phyloP scores from a whole-genome alignment of 331 rosid genomes.

The Spiraea crenata region DNA sequence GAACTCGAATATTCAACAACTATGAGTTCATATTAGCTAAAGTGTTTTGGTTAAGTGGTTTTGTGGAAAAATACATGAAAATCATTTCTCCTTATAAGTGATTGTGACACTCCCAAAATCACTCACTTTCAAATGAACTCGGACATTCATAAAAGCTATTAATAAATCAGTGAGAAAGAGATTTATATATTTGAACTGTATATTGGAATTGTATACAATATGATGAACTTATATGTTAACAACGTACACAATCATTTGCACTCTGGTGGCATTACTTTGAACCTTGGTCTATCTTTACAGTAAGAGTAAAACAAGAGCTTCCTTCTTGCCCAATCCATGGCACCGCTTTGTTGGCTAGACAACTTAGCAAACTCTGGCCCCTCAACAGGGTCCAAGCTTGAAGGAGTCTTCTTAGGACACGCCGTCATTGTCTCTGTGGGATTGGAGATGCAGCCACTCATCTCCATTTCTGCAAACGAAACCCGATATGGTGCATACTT shows the following conservation, averaged over 20 bases:
- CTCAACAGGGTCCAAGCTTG: conserved; percentile 65
- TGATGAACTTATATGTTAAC: background rate
- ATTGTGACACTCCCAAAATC: too few species aligned
- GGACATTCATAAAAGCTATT: too few species aligned
- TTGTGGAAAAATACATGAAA: too few species aligned
- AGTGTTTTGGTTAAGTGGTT: too few species aligned
- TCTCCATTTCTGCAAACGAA: conserved; percentile 60
- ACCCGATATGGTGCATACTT: conserved; percentile 78
- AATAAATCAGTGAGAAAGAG: background rate
- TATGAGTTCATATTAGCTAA: too few species aligned
- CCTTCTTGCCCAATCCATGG: conserved; percentile 94
- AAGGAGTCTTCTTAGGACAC: conserved; percentile 44
- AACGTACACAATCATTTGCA: conserved; percentile 41
- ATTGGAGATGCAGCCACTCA: conserved; percentile 57
- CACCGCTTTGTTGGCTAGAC: conserved; percentile 56
- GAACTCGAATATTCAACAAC: too few species aligned
- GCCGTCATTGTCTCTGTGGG: conserved; percentile 38
- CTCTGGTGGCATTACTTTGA: conserved; percentile 76
- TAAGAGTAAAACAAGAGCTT: conserved; percentile 95
- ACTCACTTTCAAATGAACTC: too few species aligned
- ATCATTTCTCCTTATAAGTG: too few species aligned
- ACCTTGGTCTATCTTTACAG: conserved; percentile 69
- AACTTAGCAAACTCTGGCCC: conserved; percentile 70
- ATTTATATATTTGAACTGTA: background rate
- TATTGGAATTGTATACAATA: background rate